phyloP scores from a whole-genome alignment of 192 early-diverging fungal genomes.

The Diversispora epigaea region DNA sequence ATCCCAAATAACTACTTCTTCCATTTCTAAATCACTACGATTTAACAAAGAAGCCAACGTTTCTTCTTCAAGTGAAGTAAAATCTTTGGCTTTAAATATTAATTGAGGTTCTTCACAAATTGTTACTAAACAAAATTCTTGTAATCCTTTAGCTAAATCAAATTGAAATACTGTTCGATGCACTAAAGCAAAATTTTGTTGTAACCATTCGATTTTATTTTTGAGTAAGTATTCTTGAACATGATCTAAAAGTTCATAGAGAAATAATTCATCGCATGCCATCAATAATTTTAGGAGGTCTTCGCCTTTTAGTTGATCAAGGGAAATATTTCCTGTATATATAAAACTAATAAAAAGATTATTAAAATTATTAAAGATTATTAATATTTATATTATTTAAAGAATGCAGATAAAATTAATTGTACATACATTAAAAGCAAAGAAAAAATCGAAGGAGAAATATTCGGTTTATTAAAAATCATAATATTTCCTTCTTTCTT shows the following conservation, averaged over 20 bases:
- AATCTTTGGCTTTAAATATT: slow-evolving; percentile 25
- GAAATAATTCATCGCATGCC: slow-evolving; percentile 25
- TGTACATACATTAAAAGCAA: slow-evolving; percentile 16
- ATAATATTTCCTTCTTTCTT: slow-evolving; percentile 8
- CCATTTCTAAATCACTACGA: slow-evolving; percentile 19
- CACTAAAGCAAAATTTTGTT: slow-evolving; percentile 17
- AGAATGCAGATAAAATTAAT: neutral
- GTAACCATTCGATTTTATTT: neutral
- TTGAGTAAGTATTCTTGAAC: slow-evolving; percentile 10
- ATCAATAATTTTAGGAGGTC: slow-evolving; percentile 20
- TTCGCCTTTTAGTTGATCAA: slow-evolving; percentile 2
- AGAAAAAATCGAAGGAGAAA: slow-evolving; percentile 15
- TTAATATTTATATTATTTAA: neutral
- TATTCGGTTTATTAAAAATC: slow-evolving; percentile 26
- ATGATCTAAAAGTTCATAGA: slow-evolving; percentile 6
- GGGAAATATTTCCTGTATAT: slow-evolving; percentile 4
- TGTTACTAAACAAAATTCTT: slow-evolving; percentile 13
- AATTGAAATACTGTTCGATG: slow-evolving; percentile 18
- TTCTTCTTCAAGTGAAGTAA: slow-evolving; percentile 20
- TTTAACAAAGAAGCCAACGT: neutral
- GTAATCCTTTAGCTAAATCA: neutral
- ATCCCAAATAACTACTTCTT: slow-evolving; percentile 19
- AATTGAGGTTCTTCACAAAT: slow-evolving; percentile 11
- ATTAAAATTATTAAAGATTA: neutral
- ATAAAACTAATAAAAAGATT: slow-evolving; percentile 10